These are phyloP conservation scores for Pyricularia grisea DNA, from an alignment of 2,329 filamentous ascomycete genomes.

Conservation along the genomic window DNA sequence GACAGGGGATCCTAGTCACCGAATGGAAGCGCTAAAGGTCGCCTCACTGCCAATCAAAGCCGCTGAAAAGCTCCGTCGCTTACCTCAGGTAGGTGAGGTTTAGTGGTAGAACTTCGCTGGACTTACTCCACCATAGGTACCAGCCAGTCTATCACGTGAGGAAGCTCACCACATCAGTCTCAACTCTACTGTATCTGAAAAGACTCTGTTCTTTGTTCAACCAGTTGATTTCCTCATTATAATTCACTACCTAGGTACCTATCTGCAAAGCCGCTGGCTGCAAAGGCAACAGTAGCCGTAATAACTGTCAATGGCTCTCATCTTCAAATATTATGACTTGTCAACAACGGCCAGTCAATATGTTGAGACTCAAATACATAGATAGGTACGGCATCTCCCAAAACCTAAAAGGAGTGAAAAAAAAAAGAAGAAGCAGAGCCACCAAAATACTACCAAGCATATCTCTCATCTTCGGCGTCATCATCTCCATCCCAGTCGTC, in stretches of 20 bases:
- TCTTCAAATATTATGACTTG: neutral
- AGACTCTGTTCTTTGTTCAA: neutral
- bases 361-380: neutral
- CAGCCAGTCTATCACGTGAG: neutral
- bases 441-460: conserved; percentile 12
- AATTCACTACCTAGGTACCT: no score
- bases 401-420: neutral
- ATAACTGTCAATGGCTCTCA: neutral
- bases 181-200: neutral
- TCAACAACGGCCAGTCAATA: neutral
- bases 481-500: conserved; percentile 37
- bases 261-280: neutral
- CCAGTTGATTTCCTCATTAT: neutral
- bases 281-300: neutral
- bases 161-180: neutral
- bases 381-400: neutral
- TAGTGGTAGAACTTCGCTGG: neutral
- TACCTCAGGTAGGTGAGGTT: neutral
- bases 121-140: neutral
- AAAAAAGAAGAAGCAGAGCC: neutral
- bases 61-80: neutral
- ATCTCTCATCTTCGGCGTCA: conserved; percentile 9
- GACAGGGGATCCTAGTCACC: neutral
- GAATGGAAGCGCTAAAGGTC: neutral
- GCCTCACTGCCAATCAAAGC: neutral